Conservation (phyloP, 176 grass and related monocot species). For the Musa troglodytarum region DNA sequence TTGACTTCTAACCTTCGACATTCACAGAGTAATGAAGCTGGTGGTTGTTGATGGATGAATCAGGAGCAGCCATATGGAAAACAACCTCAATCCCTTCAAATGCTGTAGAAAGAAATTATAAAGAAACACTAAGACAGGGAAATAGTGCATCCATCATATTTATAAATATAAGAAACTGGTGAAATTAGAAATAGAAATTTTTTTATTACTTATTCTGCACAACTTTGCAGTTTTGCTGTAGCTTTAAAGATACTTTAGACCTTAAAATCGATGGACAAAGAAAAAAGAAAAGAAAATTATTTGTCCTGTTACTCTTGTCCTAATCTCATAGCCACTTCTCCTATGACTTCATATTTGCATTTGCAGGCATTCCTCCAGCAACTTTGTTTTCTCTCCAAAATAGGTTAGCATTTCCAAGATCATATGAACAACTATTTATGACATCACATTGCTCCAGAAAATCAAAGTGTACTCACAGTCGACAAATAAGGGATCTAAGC, state of each 20-base stretch:
- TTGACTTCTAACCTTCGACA: slow-evolving; percentile 56
- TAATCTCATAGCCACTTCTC: neutral
- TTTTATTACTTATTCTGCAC: neutral
- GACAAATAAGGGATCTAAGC: too few species aligned
- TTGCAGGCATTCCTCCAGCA: neutral
- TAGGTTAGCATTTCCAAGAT: neutral
- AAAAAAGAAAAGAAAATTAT: neutral
- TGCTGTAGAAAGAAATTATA: slow-evolving; percentile 41
- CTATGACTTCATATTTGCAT: neutral
- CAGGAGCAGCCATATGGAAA: slow-evolving; percentile 98
- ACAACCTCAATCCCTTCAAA: slow-evolving; percentile 80
- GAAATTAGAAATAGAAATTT: neutral
- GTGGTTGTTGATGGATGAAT: slow-evolving; percentile 97
- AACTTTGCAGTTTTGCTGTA: neutral
- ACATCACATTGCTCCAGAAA: too few species aligned
- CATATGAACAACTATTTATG: too few species aligned
- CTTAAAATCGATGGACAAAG: too few species aligned
- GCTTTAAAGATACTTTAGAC: too few species aligned
- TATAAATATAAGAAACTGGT: neutral
- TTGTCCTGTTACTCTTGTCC: neutral
- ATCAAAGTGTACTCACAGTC: too few species aligned
- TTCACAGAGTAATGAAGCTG: slow-evolving; percentile 97
- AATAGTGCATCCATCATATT: slow-evolving; percentile 7
- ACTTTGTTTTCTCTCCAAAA: neutral
- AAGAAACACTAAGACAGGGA: neutral